Percentiles rank a stretch among this genome's conserved stretches.
Conservation (phyloP, 306 rosid genomes). For the Acacia acuminata region DNA sequence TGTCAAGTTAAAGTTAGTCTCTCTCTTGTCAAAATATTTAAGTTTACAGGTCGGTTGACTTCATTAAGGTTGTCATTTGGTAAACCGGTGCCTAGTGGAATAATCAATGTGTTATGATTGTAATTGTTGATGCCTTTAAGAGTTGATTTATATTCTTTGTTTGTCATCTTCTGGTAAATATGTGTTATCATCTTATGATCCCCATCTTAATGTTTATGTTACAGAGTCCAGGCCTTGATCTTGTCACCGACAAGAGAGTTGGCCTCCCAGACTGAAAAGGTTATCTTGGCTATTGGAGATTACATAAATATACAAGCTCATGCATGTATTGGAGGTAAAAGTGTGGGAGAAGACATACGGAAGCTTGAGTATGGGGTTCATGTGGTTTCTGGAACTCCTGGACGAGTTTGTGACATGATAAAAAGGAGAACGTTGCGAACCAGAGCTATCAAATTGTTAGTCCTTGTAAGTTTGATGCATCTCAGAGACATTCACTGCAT, state of each 20-base stretch:
- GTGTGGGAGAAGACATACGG: constrained; percentile 94
- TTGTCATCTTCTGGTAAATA: neutral
- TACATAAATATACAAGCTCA: constrained; percentile 90
- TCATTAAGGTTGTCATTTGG: neutral
- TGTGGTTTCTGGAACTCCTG: constrained; percentile 98
- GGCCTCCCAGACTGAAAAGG: constrained; percentile 95
- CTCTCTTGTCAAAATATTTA: neutral
- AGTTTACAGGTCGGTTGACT: neutral
- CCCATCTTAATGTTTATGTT: neutral
- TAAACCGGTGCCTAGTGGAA: neutral
- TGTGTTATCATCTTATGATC: neutral
- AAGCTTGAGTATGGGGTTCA: constrained; percentile 97
- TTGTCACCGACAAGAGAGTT: constrained; percentile 95
- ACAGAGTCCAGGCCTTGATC: constrained; percentile 88
- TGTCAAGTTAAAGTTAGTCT: neutral
- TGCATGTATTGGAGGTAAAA: constrained; percentile 92
- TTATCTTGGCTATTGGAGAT: constrained; percentile 88
- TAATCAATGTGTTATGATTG: neutral
- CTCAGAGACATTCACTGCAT: neutral
- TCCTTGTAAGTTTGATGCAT: constrained; percentile 60
- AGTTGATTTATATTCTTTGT: neutral
- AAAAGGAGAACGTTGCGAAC: constrained; percentile 96
- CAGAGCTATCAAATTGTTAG: constrained; percentile 78
- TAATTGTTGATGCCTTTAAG: neutral
- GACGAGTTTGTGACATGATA: constrained; percentile 97